Evolutionary conservation across 2,329 filamentous ascomycete species (phyloP), one percentile per base, ranked within the genome.

Genomic region (Diaporthe longicolla): DNA sequence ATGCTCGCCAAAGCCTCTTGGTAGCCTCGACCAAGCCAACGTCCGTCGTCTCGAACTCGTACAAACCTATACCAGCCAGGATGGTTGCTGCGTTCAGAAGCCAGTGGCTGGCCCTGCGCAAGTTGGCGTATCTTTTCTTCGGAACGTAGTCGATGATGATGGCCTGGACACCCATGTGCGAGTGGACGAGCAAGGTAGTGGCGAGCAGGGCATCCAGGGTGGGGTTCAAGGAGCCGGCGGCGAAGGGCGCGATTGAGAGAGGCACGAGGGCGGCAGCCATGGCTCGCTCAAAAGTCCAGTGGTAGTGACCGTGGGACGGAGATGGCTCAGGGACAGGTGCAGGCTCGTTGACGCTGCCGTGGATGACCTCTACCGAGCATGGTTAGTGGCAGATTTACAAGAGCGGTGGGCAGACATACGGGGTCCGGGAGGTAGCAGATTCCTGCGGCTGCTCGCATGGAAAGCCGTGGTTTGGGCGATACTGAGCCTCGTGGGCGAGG

Each of bases 21-120:
- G 98, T 89, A 43, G 92, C 93, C 89, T 97, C 96, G 11, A 95
- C 98, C 75, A 99, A 84, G 78, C 97, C 97, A 70, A 99, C 95
- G 79, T 99, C 97, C 82, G 98, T 98, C 43, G 97, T 99, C 92
- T 99, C 97, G 80, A 98, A 98, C 85, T 98, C 96, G 86, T 99
- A 99, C 81, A 98, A 89, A 73, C 95, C 95, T 77, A 98, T 89
- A 68, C 94, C 95, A 76, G 95, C 94, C 70, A 94, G 87, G 74
- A 96, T 87, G 15, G 97, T 98, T 75, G 90, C 92, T 59, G 88
- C 85, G 81, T 95, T 95, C 76, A 98, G 90, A 50, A 88, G 87
- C 95, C 95, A 98, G 83, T 89, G 90, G 82, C 92, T 88, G n/a
- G 87, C 71, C 81, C 90, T 92, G 82, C 91, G 90, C 75, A 90